Base-by-base conservation (phyloP, 2,329 filamentous ascomycete species). In the Curvularia verruculosa region DNA sequence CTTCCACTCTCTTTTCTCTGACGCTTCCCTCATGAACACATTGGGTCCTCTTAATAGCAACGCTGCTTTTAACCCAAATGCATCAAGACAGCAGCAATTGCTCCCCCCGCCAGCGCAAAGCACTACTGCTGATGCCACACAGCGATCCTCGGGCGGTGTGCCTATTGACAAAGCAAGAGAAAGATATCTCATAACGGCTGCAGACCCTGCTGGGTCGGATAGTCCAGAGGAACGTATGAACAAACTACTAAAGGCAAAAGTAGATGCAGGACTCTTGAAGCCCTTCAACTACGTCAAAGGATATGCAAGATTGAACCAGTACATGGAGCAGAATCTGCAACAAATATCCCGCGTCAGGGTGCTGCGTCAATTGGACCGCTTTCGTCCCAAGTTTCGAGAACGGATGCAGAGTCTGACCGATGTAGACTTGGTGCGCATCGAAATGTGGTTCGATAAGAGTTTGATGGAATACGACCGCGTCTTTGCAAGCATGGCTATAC, bases 211-310 rank as follows among this genome's bases (percentile, higher is more conserved):
- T 5, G 94, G 94, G 50, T 63, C 92, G 66, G 87, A 89, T 67
- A 90, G 89, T 21, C 92, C 95, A 12, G 93, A 97, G 77, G 92
- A 96, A 75, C 89, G 95, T 58, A 96, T 99, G 91, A 90, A 94
- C 71, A 92, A 95, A 67, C 86, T 99, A 6, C 85, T 99, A 54
- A 91, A 90, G 75, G 95, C 95, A 61, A 99, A 99, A 77, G 96
- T 96, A 77, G 93, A 98, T 66, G 95, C 95, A 0, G 95, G 95
- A 1, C 83, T 99, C 70, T 82, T 99, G 56, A 95, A 93, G 72
- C 95, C 95, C 1, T 99, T 99, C 83, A 98, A 98, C 79, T 99
- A 99, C 76, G 91, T 98, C 67, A 96, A 96, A 71, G 95, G 95
- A 12, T 99, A 99, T 76, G 89, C 92, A 10, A 86, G 92, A 29